phyloP scores from a whole-genome alignment of 768 basidiomycete genomes.

The Russula abietina region DNA sequence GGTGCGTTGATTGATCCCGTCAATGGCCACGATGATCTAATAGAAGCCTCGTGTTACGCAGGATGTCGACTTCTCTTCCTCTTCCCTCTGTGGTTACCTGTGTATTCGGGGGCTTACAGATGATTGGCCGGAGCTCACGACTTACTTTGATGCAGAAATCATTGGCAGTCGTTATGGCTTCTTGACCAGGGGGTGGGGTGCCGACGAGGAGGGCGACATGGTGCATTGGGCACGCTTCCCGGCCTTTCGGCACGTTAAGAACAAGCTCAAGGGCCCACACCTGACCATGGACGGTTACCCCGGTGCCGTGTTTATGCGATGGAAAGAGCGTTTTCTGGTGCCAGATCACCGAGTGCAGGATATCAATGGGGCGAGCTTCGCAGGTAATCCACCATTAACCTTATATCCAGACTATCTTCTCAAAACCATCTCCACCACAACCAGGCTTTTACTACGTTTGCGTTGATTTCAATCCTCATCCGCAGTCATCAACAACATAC shows the following conservation, averaged over 20 bases:
- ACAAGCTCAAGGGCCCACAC: slow-evolving; percentile 71
- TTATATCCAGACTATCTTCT: slow-evolving; percentile 1
- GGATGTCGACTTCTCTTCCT: slow-evolving; percentile 87
- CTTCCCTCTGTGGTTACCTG: slow-evolving; percentile 86
- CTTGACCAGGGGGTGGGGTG: slow-evolving; percentile 85
- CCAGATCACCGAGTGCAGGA: slow-evolving; percentile 90
- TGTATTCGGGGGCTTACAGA: slow-evolving; percentile 89
- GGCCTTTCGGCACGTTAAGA: slow-evolving; percentile 75
- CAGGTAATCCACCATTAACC: slow-evolving; percentile 47
- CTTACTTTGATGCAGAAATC: slow-evolving; percentile 95
- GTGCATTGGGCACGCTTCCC: slow-evolving; percentile 94
- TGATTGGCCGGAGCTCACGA: slow-evolving; percentile 92
- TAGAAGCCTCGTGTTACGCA: slow-evolving; percentile 30
- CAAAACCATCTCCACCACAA: slow-evolving; percentile 1
- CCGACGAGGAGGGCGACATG: slow-evolving; percentile 85
- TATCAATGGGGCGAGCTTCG: slow-evolving; percentile 92
- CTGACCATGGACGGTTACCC: slow-evolving; percentile 76
- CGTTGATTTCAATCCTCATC: slow-evolving; percentile 79
- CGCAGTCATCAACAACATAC: slow-evolving; percentile 33
- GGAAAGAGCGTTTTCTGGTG: slow-evolving; percentile 96
- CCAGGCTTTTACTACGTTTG: slow-evolving; percentile 93
- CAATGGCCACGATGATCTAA: slow-evolving; percentile 1
- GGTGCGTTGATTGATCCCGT: slow-evolving; percentile 45
- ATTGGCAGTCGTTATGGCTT: slow-evolving; percentile 90
- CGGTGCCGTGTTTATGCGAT: slow-evolving; percentile 88